Evolutionary conservation across 2,329 filamentous ascomycete species (phyloP), one percentile per base, ranked within the genome.

Genomic region (Colletotrichum shisoi): DNA sequence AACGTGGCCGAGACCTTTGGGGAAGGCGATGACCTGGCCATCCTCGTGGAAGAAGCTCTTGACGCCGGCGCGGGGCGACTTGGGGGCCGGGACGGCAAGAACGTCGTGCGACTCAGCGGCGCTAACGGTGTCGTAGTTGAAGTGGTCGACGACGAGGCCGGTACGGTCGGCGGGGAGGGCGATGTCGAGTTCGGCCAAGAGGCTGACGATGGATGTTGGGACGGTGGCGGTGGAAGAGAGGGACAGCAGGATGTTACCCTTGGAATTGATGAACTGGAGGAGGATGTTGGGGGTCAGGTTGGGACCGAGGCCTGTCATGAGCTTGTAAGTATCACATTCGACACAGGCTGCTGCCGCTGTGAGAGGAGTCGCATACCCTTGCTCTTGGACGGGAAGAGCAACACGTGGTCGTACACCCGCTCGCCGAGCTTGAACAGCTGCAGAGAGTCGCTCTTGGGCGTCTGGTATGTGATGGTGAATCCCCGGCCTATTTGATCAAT

Each of bases 131-230:
- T 98, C 94, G 80, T 95, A 95, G 82, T 92, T 91, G 87, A 98
- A 97, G 83, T 99, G 95, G 80, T 98, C 95, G 69, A 98, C 90
- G 6, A 97, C 90, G 65, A 94, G 83, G 64, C 92, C 89, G 63
- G 90, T 92, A 74, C 94, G 92, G 79, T 97, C 94, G 42, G 87
- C 81, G 45, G 95, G 92, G n/a, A 97, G 87, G 71, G 89, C 84
- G 74, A 99, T 91, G 76, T 97, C 94, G 77, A 97, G 85, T 80
- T 98, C 93, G 74, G 91, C 83, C 58, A 98, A 91, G 63, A 96
- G 84, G 48, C 91, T 90, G 71, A 89, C 88, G 72, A 97, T 81
- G 54, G 91, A 88, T 62, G 87, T 88, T 15, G 94, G 89, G 3
- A 91, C 89, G 17, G 90, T 79, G 56, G 86, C 82, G 63, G 87